These are phyloP conservation scores for Arthroderma sp. DNA, from an alignment of 2,329 filamentous ascomycete species.

Conservation along the genomic window DNA sequence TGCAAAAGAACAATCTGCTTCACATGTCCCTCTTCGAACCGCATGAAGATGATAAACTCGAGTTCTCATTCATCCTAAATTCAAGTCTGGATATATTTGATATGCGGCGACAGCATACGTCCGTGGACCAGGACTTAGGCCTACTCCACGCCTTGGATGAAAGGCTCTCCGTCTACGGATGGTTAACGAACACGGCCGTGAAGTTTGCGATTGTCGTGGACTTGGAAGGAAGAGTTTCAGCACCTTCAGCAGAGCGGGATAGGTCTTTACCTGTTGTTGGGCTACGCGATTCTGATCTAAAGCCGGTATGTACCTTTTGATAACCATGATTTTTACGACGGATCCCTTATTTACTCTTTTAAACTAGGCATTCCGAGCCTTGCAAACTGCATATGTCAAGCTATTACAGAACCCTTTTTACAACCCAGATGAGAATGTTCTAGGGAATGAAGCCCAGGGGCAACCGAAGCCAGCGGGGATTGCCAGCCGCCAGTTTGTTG, in stretches of 20 bases:
- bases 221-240: constrained; percentile 58
- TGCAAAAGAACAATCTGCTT: constrained; percentile 75
- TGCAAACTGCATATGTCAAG: constrained; percentile 84
- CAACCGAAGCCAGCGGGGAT: constrained; percentile 42
- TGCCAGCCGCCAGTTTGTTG: constrained; percentile 61
- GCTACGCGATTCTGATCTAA: constrained; percentile 73
- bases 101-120: constrained; percentile 61
- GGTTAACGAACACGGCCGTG: constrained; percentile 89
- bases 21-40: constrained; percentile 84
- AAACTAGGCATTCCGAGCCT: constrained; percentile 71
- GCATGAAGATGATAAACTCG: constrained; percentile 61
- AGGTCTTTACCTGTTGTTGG: constrained; percentile 44
- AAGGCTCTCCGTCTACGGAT: constrained; percentile 84
- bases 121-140: constrained; percentile 71
- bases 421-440: constrained; percentile 63
- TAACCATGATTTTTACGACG: neutral
- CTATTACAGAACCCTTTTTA: constrained; percentile 93
- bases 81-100: constrained; percentile 91
- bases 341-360: constrained; percentile 7
- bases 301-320: constrained; percentile 47
- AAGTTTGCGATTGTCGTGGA: constrained; percentile 86
- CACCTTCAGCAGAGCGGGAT: constrained; percentile 20
- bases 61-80: constrained; percentile 84
- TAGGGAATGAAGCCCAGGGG: neutral
- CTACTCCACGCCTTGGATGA: constrained; percentile 90